Evolutionary conservation across 129 eudicot genomes (phyloP), one percentile per base, ranked within the genome.

Genomic region (Flaveria linearis): DNA sequence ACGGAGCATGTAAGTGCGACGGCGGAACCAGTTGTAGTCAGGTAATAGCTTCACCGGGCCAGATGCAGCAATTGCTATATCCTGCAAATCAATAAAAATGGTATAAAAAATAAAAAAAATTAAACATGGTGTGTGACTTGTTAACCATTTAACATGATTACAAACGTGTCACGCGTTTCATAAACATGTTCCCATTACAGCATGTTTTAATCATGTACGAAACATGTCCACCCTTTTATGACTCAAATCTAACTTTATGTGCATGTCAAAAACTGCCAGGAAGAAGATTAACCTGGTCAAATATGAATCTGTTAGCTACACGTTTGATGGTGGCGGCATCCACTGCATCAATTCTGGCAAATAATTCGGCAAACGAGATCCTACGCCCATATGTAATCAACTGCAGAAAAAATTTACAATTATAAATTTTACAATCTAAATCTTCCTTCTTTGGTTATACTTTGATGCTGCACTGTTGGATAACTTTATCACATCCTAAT

Each of bases 21-120:
- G 96, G 51, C 98, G 82, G 90, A 93, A 93, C 98, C 98, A 90
- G 85, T 88, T 93, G 90, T 93, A 93, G 82, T 93, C 98, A 0
- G 98, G 98, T 78, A 93, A 76, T 65, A 84, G 81, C 84, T 90
- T 88, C 75, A 93, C 88, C 39, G 98, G 97, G 10, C 98, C 98
- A 12, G 86, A 51, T 22, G 96, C 96, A 28, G 97, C 82, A 57
- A 93, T 87, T 8, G 98, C 97, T 56, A 93, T 56, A 82, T 93
- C 98, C 98, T 93, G 88, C 75, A 82, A 66, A 69, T 22, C n/a
- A 25, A 66, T 65, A 18, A 69, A 69, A 41, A 14, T 49, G 62
- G 4, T 30, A 5, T 36, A 36, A 36, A 68, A 28, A 28, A 28
- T 28, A 2, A 74, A 3, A 41, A 43, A 51, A 5, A 5, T 22